Base-by-base conservation (phyloP, 768 basidiomycete species). In the Xerocomellus intermedius region DNA sequence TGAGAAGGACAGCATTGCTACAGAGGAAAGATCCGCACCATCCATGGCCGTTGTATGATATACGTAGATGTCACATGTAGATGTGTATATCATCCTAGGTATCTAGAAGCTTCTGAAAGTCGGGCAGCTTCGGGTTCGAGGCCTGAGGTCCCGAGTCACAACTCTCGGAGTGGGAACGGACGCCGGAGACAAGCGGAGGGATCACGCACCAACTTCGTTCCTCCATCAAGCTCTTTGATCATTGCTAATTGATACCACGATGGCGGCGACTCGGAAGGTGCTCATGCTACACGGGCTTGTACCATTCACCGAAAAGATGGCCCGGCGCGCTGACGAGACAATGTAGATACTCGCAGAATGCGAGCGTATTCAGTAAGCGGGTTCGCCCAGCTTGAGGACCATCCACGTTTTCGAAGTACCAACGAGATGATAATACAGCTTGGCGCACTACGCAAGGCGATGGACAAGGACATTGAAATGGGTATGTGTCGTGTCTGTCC, bases 301-400 rank as follows among this genome's bases (percentile, higher is more conserved):
- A 16, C 17, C 1, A 30, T 39, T 30, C 10, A 49, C 30, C 10
- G 9, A 8, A 24, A 28, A 17, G 8, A 35, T 16, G 19, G 5
- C 26, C 16, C 3, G 2, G 39, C 41, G n/a, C 19, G 22, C 46
- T 59, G 48, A 58, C 45, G 22, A 54, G 44, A 43, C 41, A 39
- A 45, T 22, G 22, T 56, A 88, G 88, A n/a, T 86, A 82, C 62
- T 79, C 86, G 10, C 89, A 91, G 69, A 91, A 87, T 61, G 86
- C 79, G 8, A 73, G 56, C 26, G 80, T 88, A 52, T 86, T 89
- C 68, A 85, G 80, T 69, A 90, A 87, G 74, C 77, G 86, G 63
- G 89, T 89, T 56, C 69, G 81, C 53, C 3, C 47, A 44, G 8
- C 28, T 47, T 42, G 22, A 43, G 10, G 57, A 45, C 30, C 30